Conservation (phyloP, 2,329 filamentous ascomycete genomes). For the Chalaropsis thielavioides region DNA sequence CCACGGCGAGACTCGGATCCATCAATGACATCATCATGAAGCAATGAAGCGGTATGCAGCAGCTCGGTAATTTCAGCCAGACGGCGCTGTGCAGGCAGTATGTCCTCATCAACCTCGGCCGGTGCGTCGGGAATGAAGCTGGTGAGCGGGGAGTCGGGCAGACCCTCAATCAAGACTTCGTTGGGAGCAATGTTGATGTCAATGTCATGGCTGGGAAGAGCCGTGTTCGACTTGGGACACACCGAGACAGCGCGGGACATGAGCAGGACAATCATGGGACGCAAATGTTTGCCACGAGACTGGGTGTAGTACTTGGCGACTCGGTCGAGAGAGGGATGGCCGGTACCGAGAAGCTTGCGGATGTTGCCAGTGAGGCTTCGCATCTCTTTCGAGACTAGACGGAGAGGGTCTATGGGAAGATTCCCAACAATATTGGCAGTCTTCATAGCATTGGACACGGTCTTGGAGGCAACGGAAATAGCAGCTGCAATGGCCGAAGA, state of each 20-base stretch:
- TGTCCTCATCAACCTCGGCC: constrained; percentile 39
- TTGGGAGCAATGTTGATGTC: constrained; percentile 41
- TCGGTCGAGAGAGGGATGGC: constrained; percentile 84
- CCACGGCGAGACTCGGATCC: constrained; percentile 74
- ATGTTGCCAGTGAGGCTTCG: constrained; percentile 92
- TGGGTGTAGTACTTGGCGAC: constrained; percentile 98
- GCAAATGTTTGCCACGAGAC: constrained; percentile 90
- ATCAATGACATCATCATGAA: constrained; percentile 98
- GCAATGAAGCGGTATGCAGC: constrained; percentile 88
- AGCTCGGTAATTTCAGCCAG: constrained; percentile 94
- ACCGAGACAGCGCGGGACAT: constrained; percentile 91
- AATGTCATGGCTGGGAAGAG: constrained; percentile 31
- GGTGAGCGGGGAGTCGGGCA: constrained; percentile 41
- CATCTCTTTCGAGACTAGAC: constrained; percentile 89
- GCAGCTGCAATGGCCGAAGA: constrained; percentile 63
- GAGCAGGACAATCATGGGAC: constrained; percentile 83
- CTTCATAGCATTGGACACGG: constrained; percentile 53
- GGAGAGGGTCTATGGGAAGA: constrained; percentile 72
- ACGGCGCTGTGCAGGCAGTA: constrained; percentile 83
- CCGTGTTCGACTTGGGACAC: constrained; percentile 40
- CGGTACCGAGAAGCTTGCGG: constrained; percentile 78
- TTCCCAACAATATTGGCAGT: constrained; percentile 43
- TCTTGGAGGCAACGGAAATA: constrained; percentile 53
- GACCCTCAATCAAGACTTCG: constrained; percentile 59
- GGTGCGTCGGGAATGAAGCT: constrained; percentile 30